These are phyloP conservation scores for Ramaria sp. DNA, from an alignment of 768 basidiomycete species.

Conservation along the genomic window DNA sequence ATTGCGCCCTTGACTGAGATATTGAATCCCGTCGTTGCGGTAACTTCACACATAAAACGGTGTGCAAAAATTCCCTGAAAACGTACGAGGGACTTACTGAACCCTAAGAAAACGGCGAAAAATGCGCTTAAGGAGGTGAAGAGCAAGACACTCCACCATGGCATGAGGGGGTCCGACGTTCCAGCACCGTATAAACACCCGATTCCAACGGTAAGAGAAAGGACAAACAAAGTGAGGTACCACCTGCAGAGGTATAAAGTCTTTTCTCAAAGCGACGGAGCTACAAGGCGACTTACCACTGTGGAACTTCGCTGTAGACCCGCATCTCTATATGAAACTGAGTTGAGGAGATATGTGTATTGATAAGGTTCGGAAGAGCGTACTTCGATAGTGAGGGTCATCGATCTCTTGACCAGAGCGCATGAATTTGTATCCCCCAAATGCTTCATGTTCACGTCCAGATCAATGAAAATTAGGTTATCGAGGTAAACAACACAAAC, in stretches of 20 bases:
- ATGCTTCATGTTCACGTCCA: constrained; percentile 22
- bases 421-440: constrained; percentile 31
- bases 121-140: constrained; percentile 27
- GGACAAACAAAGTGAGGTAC: constrained; percentile 33
- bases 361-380: constrained; percentile 1
- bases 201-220: constrained; percentile 37
- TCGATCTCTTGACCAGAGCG: constrained; percentile 28
- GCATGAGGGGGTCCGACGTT: constrained; percentile 33
- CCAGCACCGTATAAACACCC: constrained; percentile 26
- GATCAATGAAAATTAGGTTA: too few species aligned
- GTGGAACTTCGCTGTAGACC: constrained; percentile 42
- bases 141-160: constrained; percentile 42
- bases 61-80: not conserved
- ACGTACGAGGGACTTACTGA: constrained; percentile 24
- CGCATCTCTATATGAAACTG: constrained; percentile 28
- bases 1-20: constrained; percentile 40
- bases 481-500: constrained; percentile 18
- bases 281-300: too few species aligned
- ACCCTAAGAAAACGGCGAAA: constrained; percentile 29
- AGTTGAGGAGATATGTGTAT: not conserved
- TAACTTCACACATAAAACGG: constrained; percentile 17
- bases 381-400: constrained; percentile 39
- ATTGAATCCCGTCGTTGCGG: constrained; percentile 25
- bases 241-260: constrained; percentile 23
- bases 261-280: too few species aligned